These are phyloP conservation scores for Balansia obtecta DNA, from an alignment of 2,329 filamentous ascomycete species.

Conservation along the genomic window DNA sequence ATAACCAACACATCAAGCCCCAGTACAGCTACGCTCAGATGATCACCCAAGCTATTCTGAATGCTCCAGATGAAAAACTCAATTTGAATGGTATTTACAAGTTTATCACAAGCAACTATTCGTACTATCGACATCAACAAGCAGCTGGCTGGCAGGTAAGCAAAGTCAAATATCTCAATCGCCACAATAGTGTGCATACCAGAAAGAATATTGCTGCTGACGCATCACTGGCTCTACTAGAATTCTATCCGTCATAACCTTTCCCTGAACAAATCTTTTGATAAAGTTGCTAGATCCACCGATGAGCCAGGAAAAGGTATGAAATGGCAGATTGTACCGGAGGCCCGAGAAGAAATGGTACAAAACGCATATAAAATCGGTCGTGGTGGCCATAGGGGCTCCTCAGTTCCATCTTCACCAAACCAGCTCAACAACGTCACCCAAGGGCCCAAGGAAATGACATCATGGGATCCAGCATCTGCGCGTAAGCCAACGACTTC, in stretches of 20 bases:
- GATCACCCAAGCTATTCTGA: conserved; percentile 91
- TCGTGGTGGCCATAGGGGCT: conserved; percentile 51
- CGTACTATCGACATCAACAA: conserved; percentile 77
- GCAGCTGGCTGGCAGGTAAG: conserved; percentile 79
- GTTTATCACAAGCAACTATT: conserved; percentile 82
- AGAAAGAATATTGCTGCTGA: not conserved
- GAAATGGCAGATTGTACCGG: conserved; percentile 92
- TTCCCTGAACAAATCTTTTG: conserved; percentile 87
- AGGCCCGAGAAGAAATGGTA: conserved; percentile 77
- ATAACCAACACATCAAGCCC: conserved; percentile 84
- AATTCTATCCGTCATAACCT: conserved; percentile 97
- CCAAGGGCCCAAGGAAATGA: conserved; percentile 44
- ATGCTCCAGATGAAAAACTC: conserved; percentile 73
- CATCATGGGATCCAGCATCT: conserved; percentile 36
- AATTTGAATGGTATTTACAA: conserved; percentile 89
- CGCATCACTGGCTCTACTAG: conserved; percentile 23
- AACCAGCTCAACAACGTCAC: conserved; percentile 48
- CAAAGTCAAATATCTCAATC: not conserved
- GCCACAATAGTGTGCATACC: not conserved
- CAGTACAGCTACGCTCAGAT: conserved; percentile 94
- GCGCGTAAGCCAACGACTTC: conserved; percentile 45
- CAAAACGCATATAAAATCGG: conserved; percentile 55
- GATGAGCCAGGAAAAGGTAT: conserved; percentile 97
- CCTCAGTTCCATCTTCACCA: conserved; percentile 58
- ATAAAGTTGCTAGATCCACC: conserved; percentile 82